Conservation (phyloP, 2,329 filamentous ascomycete genomes). For the Colletotrichum sublineola region DNA sequence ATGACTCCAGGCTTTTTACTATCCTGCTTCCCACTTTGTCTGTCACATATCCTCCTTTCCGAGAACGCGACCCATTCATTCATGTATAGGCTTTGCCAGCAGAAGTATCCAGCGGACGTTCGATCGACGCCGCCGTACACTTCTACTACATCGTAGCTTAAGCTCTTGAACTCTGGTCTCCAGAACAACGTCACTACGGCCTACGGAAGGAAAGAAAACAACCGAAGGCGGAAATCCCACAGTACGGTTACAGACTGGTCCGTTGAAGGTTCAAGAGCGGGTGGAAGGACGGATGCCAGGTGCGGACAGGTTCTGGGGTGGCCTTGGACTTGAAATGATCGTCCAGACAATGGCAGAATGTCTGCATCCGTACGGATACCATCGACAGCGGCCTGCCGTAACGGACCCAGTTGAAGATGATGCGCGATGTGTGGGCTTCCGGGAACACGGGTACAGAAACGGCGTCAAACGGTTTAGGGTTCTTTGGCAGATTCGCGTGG, state of each 20-base stretch:
- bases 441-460: constrained; percentile 7
- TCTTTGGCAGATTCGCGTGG: constrained; percentile 37
- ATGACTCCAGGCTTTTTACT: neutral
- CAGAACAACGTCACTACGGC: constrained; percentile 13
- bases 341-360: constrained; percentile 10
- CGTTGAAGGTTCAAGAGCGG: neutral
- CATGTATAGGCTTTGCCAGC: neutral
- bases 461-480: constrained; percentile 33
- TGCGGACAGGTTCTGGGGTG: constrained; percentile 10
- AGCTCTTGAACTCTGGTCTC: constrained; percentile 4
- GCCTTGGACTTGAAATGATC: constrained; percentile 2
- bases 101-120: constrained; percentile 5
- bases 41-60: constrained; percentile 1
- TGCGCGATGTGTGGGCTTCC: neutral
- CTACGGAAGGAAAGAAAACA: neutral
- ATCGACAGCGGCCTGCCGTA: neutral
- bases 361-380: constrained; percentile 1
- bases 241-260: neutral
- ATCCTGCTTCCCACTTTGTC: constrained; percentile 12
- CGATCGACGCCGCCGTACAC: constrained; percentile 20
- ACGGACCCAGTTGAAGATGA: neutral
- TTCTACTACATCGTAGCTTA: neutral
- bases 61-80: constrained; percentile 15
- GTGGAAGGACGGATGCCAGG: constrained; percentile 5
- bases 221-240: neutral